A percentile compares a stretch with the other conserved stretches of the same genome.
Conservation (phyloP, 352 stramenopile genomes). For the Globisporangium cylindrosporum region DNA sequence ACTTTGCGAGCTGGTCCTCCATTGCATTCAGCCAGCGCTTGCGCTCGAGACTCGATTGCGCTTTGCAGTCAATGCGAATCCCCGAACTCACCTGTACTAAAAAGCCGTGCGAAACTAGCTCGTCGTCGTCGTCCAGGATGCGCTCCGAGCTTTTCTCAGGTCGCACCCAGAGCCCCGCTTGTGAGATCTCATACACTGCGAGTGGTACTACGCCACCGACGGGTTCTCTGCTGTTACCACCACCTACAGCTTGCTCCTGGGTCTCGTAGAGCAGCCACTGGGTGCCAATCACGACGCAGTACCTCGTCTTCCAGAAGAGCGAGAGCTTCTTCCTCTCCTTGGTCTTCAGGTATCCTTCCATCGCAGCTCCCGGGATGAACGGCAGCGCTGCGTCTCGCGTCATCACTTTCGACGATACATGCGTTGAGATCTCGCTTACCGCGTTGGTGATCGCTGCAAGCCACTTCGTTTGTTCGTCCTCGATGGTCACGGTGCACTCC, state of each 20-base stretch:
- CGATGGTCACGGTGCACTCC: constrained; percentile 38
- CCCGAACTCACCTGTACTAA: constrained; percentile 27
- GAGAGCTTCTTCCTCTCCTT: constrained; percentile 57
- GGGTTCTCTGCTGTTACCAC: constrained; percentile 11
- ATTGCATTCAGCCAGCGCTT: constrained; percentile 72
- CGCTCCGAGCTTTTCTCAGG: not conserved
- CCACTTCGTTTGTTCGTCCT: constrained; percentile 43
- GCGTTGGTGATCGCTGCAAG: constrained; percentile 23
- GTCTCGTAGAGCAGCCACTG: constrained; percentile 73
- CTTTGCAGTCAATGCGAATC: constrained; percentile 44
- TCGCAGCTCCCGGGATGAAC: constrained; percentile 54
- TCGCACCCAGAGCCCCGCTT: constrained; percentile 19
- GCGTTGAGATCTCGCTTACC: constrained; percentile 22
- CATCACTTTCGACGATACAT: constrained; percentile 9
- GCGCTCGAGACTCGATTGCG: constrained; percentile 56
- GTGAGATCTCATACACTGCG: constrained; percentile 54
- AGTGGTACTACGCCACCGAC: constrained; percentile 25
- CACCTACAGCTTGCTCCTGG: constrained; percentile 48
- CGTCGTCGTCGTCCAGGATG: constrained; percentile 14
- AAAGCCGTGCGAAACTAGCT: constrained; percentile 25
- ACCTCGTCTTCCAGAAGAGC: constrained; percentile 54
- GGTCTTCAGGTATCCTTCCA: constrained; percentile 72
- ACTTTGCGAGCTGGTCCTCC: constrained; percentile 41
- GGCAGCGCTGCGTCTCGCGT: constrained; percentile 48
- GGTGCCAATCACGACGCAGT: constrained; percentile 65